These are phyloP conservation scores for Trichaptum fuscoviolaceum DNA, from an alignment of 768 basidiomycete genomes.

Conservation along the genomic window DNA sequence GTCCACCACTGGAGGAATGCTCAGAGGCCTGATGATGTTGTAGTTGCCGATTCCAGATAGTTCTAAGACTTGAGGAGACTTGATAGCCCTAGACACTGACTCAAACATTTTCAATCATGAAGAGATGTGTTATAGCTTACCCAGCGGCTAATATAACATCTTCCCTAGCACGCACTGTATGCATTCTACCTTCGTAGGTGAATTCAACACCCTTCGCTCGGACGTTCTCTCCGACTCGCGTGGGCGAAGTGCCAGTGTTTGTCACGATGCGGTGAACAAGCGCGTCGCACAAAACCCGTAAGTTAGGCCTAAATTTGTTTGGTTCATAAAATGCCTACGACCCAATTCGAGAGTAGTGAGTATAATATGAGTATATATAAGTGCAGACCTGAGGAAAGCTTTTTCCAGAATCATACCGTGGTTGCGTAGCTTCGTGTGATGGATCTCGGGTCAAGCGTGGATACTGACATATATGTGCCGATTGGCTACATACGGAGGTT, in stretches of 20 bases:
- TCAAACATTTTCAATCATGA: not conserved
- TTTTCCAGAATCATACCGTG: conserved; percentile 11
- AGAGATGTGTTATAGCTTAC: conserved; percentile 5
- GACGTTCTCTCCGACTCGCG: conserved; percentile 21
- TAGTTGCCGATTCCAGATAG: conserved; percentile 64
- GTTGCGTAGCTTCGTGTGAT: conserved; percentile 13
- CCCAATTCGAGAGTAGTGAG: too few relatives aligned
- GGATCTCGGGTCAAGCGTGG: conserved; percentile 13
- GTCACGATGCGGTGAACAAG: conserved; percentile 24
- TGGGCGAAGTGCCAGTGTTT: too few relatives aligned
- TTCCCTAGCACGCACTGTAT: conserved; percentile 34
- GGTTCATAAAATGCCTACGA: conserved; percentile 22
- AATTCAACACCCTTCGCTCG: conserved; percentile 46
- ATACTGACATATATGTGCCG: conserved; percentile 5
- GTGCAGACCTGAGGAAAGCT: conserved; percentile 22
- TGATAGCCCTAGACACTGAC: conserved; percentile 27
- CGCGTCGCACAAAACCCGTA: conserved; percentile 13
- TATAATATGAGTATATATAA: conserved; percentile 24
- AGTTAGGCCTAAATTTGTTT: conserved; percentile 7
- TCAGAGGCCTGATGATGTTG: conserved; percentile 39
- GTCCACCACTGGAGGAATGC: conserved; percentile 48
- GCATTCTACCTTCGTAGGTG: conserved; percentile 22
- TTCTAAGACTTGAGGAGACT: conserved; percentile 49
- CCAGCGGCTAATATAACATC: conserved; percentile 41
- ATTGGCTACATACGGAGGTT: conserved; percentile 9